These are phyloP conservation scores for Ophiostoma triangulosporum DNA, from an alignment of 2,329 filamentous ascomycete genomes.

Conservation along the genomic window DNA sequence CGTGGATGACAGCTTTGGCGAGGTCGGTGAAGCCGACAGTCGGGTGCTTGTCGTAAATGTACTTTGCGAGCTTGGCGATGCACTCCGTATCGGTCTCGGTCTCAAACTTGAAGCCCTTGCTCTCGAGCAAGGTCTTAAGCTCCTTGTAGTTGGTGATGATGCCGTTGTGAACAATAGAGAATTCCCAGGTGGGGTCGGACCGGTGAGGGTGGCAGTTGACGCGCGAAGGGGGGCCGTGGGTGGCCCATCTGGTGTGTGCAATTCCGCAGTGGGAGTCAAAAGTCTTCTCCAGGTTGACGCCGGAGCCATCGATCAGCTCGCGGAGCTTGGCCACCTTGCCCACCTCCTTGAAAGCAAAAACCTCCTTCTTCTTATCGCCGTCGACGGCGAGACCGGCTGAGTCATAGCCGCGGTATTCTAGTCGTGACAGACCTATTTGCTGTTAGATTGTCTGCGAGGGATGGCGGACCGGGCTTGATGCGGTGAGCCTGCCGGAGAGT, in stretches of 20 bases:
- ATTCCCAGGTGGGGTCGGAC: constrained; percentile 91
- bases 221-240: constrained; percentile 86
- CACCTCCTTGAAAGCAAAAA: constrained; percentile 96
- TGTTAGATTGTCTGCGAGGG: background rate
- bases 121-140: constrained; percentile 79
- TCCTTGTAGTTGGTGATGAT: constrained; percentile 99
- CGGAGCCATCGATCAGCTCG: constrained; percentile 73
- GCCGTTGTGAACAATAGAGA: constrained; percentile 95
- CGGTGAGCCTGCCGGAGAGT: constrained; percentile 18
- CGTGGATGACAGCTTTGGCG: constrained; percentile 94
- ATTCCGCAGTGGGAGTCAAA: constrained; percentile 98
- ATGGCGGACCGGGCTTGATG: background rate
- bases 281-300: constrained; percentile 77
- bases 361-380: constrained; percentile 97
- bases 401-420: constrained; percentile 98
- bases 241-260: constrained; percentile 98
- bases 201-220: constrained; percentile 97
- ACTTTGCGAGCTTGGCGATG: constrained; percentile 97
- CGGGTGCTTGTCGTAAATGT: constrained; percentile 90
- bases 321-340: constrained; percentile 97
- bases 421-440: constrained; percentile 66
- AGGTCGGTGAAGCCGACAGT: constrained; percentile 88
- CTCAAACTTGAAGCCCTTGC: constrained; percentile 97
- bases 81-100: constrained; percentile 99
- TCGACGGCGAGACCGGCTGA: constrained; percentile 92